phyloP scores from a whole-genome alignment of 108 stramenopile species.

The Schizochytrium sp. region DNA sequence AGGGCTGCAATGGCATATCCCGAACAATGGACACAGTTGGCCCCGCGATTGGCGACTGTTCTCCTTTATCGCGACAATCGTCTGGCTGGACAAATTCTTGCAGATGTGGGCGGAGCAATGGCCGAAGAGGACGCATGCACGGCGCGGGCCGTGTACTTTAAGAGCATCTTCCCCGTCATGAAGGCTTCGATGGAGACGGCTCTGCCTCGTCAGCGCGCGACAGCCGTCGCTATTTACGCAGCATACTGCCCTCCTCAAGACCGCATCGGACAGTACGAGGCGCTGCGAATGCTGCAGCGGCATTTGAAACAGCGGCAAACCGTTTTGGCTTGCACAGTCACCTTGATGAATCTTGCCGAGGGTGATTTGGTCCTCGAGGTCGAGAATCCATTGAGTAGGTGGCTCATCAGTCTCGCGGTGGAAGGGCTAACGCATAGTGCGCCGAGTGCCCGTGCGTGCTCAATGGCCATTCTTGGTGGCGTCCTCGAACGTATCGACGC shows the following conservation, averaged over 20 bases:
- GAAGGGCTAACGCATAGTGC: background rate
- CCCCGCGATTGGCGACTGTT: background rate
- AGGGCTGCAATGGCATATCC: background rate
- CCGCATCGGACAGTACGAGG: background rate
- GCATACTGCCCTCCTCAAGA: background rate
- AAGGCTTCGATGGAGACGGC: background rate
- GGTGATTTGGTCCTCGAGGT: background rate
- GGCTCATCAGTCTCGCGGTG: background rate
- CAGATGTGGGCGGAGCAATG: background rate
- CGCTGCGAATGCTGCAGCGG: background rate
- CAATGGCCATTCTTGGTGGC: background rate
- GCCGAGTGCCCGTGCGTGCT: background rate
- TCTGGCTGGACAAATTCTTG: background rate
- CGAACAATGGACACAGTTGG: background rate
- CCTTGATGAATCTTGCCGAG: background rate
- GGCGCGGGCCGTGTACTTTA: background rate
- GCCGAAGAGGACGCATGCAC: background rate
- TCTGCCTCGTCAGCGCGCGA: background rate
- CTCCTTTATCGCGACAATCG: background rate
- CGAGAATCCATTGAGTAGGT: background rate
- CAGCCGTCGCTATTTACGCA: background rate
- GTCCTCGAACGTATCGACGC: background rate
- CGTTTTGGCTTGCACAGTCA: background rate
- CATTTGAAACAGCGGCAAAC: background rate
- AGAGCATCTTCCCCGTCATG: background rate